These are phyloP conservation scores for Tolypocladium inflatum DNA, from an alignment of 2,329 filamentous ascomycete species.

Conservation along the genomic window DNA sequence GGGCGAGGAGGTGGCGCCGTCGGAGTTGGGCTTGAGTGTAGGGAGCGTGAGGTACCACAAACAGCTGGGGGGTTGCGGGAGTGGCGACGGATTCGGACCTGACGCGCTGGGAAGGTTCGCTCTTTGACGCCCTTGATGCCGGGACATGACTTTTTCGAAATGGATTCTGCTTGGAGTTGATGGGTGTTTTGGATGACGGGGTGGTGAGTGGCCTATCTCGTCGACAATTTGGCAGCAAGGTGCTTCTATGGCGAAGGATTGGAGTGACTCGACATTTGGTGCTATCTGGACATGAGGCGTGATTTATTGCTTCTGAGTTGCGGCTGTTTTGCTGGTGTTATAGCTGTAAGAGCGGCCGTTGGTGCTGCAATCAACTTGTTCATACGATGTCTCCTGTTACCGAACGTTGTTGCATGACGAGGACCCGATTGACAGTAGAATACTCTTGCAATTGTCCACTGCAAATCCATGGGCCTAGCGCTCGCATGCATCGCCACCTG, in stretches of 20 bases:
- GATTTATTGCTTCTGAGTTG: not conserved
- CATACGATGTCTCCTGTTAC: too few relatives aligned
- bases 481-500: too few relatives aligned
- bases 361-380: not conserved
- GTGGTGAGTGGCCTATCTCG: not conserved
- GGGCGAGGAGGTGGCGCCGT: conserved; percentile 38
- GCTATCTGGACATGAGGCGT: not conserved
- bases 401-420: not conserved
- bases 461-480: too few relatives aligned
- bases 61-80: conserved; percentile 8
- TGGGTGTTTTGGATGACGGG: not conserved
- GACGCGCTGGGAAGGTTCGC: conserved; percentile 7
- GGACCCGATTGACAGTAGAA: not conserved
- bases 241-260: not conserved
- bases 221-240: not conserved
- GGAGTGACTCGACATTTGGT: not conserved
- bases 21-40: conserved; percentile 35
- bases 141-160: too few relatives aligned
- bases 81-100: conserved; percentile 1
- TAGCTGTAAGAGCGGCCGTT: not conserved
- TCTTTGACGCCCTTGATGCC: not conserved
- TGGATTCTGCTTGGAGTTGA: not conserved
- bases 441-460: too few relatives aligned
- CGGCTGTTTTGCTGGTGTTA: not conserved
- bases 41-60: conserved; percentile 23